Evolutionary conservation across 257 asterid genomes (phyloP), one percentile per base, ranked within the genome.

Genomic region (Penstemon barbatus): DNA sequence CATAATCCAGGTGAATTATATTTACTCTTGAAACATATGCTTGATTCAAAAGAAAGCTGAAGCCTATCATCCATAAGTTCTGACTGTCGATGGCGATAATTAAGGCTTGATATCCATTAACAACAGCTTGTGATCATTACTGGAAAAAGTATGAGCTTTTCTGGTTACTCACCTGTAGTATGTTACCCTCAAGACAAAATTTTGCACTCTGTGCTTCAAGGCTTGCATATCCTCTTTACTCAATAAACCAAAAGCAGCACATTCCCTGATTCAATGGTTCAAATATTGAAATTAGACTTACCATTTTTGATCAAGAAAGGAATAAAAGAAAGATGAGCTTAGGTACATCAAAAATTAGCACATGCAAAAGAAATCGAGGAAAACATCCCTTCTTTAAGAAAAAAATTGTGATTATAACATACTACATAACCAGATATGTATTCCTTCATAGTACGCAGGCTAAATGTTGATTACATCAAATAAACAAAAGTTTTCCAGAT

Each of bases 21-120:
- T 40, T 54, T 73, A 52, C 78, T 18, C 69, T 63, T 70, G 36
- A 38, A 73, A 75, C 74, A 74, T 59, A 49, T 73, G 62, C 77
- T 56, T 13, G 54, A 61, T 67, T 57, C 59, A 50, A 48, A 68
- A 63, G 62, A 71, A 75, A 71, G 78, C 66, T 71, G 69, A 71
- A 48, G 69, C 72, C 60, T 19, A 61, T 71, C 69, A 57, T 66
- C 75, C 50, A 53, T 49, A 39, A 13, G 64, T 54, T 25, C 40
- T 39, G 66, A 63, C 57, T 13, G 50, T 6, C 48, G 59, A 54
- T 11, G 42, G 63, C 33, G 44, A 50, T 55, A 1, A 36, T 37
- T 58, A 48, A 41, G 69, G 75, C 65, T 63, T 44, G 56, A 44
- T 69, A 55, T 18, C 68, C 37, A 66, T 71, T 67, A n/a, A 56